These are phyloP conservation scores for Trematosphaeria pertusa DNA, from an alignment of 2,329 filamentous ascomycete species.

Conservation along the genomic window DNA sequence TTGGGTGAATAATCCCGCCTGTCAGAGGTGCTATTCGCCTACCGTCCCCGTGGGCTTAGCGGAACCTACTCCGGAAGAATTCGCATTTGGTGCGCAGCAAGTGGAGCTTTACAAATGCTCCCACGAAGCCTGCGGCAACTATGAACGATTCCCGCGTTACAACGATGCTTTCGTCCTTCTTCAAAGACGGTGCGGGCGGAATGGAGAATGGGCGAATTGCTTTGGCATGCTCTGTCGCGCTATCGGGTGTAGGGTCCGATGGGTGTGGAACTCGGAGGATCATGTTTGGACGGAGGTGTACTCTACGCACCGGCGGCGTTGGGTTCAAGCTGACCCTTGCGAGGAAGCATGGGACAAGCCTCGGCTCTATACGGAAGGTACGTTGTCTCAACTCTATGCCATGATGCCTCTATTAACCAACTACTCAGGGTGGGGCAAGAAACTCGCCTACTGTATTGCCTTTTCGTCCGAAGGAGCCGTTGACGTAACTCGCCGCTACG, in stretches of 20 bases:
- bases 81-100: constrained; percentile 78
- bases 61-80: constrained; percentile 81
- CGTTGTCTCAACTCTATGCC: constrained; percentile 26
- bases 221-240: constrained; percentile 96
- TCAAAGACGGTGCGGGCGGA: constrained; percentile 79
- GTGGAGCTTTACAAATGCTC: constrained; percentile 90
- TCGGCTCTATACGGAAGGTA: constrained; percentile 81
- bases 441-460: constrained; percentile 91
- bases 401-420: constrained; percentile 9
- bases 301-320: constrained; percentile 85
- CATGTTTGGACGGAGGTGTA: constrained; percentile 96
- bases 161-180: constrained; percentile 89
- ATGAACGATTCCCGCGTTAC: constrained; percentile 88
- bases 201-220: constrained; percentile 94
- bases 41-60: constrained; percentile 82
- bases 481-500: constrained; percentile 67
- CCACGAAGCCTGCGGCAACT: constrained; percentile 66
- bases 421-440: constrained; percentile 77
- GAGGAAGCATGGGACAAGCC: constrained; percentile 94
- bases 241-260: constrained; percentile 83
- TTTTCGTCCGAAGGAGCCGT: constrained; percentile 83
- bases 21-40: constrained; percentile 76
- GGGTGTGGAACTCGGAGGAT: constrained; percentile 98
- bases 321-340: constrained; percentile 90
- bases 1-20: constrained; percentile 92